phyloP scores from a whole-genome alignment of 2,329 filamentous ascomycete species.

The Fusarium floridanum region DNA sequence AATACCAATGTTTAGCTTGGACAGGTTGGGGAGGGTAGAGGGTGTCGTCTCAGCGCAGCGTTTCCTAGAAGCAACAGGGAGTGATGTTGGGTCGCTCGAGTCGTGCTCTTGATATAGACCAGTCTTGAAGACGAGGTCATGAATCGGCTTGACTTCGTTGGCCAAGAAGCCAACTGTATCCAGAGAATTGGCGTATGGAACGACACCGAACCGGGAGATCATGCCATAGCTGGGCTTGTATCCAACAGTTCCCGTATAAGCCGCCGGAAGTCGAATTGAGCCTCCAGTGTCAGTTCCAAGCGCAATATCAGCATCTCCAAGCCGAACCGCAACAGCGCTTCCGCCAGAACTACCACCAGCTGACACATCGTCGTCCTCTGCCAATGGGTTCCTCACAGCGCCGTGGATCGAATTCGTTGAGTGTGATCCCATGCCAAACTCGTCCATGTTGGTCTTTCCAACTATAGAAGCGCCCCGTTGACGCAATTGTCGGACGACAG shows the following conservation, averaged over 20 bases:
- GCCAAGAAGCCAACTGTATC: constrained; percentile 89
- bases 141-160: constrained; percentile 63
- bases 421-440: constrained; percentile 95
- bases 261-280: constrained; percentile 87
- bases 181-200: constrained; percentile 92
- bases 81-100: constrained; percentile 78
- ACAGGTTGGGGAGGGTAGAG: constrained; percentile 42
- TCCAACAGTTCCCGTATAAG: constrained; percentile 85
- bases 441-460: constrained; percentile 93
- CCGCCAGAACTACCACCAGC: constrained; percentile 94
- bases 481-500: constrained; percentile 78
- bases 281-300: constrained; percentile 95
- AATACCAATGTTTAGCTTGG: constrained; percentile 65
- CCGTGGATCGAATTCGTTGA: constrained; percentile 79
- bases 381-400: constrained; percentile 67
- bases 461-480: constrained; percentile 72
- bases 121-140: constrained; percentile 64
- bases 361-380: constrained; percentile 62
- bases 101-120: constrained; percentile 70
- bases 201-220: constrained; percentile 85
- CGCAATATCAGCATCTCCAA: constrained; percentile 70
- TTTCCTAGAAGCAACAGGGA: constrained; percentile 68
- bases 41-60: constrained; percentile 55
- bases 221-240: constrained; percentile 95
- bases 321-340: constrained; percentile 86